Percentiles rank a stretch among this genome's conserved stretches.
These are phyloP conservation scores for Aschersonia sp. DNA, from an alignment of 2,329 filamentous ascomycete species.

Conservation along the genomic window DNA sequence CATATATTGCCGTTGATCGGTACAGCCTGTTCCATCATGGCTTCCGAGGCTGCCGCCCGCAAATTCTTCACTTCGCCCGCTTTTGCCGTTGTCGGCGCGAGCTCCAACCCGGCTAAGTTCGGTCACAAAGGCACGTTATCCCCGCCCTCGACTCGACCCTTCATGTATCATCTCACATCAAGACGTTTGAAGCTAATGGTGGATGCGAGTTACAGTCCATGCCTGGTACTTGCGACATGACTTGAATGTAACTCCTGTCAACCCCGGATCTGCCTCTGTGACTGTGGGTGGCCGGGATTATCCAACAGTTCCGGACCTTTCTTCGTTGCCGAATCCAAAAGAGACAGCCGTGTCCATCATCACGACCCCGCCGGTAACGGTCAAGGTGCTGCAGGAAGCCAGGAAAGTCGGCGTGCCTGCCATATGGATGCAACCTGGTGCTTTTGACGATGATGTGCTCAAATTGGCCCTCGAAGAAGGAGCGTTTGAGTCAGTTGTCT, in stretches of 20 bases:
- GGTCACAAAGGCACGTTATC: conserved; percentile 61
- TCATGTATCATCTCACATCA: not conserved
- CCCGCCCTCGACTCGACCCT: not conserved
- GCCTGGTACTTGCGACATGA: conserved; percentile 72
- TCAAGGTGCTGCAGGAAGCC: conserved; percentile 62
- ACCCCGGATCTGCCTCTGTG: conserved; percentile 55
- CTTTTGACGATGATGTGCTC: conserved; percentile 64
- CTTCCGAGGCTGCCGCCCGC: conserved; percentile 57
- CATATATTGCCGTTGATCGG: not conserved
- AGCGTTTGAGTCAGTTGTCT: conserved; percentile 56
- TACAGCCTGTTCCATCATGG: conserved; percentile 21
- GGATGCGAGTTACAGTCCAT: conserved; percentile 47
- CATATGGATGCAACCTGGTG: conserved; percentile 86
- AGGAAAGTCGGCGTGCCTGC: conserved; percentile 56
- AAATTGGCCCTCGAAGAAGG: conserved; percentile 46
- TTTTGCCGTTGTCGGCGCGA: conserved; percentile 85
- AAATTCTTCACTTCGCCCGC: conserved; percentile 66
- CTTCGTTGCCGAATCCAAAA: conserved; percentile 47
- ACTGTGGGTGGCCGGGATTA: conserved; percentile 43
- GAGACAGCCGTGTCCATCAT: conserved; percentile 73
- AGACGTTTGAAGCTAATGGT: not conserved
- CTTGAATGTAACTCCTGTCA: conserved; percentile 70
- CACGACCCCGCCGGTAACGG: conserved; percentile 68
- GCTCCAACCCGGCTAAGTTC: conserved; percentile 70
- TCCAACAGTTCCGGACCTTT: conserved; percentile 49